These are phyloP conservation scores for Penstemon eatonii DNA, from an alignment of 257 asterid species.

Conservation along the genomic window DNA sequence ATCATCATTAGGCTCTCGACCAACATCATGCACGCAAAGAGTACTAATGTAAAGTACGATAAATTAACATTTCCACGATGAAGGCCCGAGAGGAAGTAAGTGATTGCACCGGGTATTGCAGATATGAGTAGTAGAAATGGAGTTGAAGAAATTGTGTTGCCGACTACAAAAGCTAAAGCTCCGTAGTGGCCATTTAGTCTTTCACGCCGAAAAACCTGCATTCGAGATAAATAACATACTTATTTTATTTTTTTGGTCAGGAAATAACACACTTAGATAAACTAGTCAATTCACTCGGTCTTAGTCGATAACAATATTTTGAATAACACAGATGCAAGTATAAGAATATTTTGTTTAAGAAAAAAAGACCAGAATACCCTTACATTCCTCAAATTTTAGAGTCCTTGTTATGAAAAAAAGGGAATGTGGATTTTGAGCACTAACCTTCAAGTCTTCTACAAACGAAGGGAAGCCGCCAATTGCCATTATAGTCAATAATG, in stretches of 20 bases:
- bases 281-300: too few species aligned
- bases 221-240: too few species aligned
- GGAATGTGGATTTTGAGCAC: background rate
- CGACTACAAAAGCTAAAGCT: constrained; percentile 46
- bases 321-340: too few species aligned
- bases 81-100: constrained; percentile 50
- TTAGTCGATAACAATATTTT: too few species aligned
- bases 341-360: too few species aligned
- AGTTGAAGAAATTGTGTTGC: constrained; percentile 54
- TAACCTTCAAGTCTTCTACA: constrained; percentile 59
- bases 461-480: constrained; percentile 72
- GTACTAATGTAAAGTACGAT: constrained; percentile 39
- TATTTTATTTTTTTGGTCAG: background rate
- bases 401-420: too few species aligned
- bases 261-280: too few species aligned
- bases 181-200: constrained; percentile 68
- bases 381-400: too few species aligned
- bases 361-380: too few species aligned
- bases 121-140: constrained; percentile 56
- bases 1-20: constrained; percentile 80
- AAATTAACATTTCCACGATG: constrained; percentile 35
- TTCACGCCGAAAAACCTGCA: constrained; percentile 52
- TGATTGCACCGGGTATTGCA: constrained; percentile 49
- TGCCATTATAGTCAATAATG: constrained; percentile 56
- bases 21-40: constrained; percentile 55